Percentiles rank a stretch among this genome's conserved stretches.
Evolutionary conservation across 768 basidiomycete genomes (phyloP).

Genomic region (Rhizopogon sp.): DNA sequence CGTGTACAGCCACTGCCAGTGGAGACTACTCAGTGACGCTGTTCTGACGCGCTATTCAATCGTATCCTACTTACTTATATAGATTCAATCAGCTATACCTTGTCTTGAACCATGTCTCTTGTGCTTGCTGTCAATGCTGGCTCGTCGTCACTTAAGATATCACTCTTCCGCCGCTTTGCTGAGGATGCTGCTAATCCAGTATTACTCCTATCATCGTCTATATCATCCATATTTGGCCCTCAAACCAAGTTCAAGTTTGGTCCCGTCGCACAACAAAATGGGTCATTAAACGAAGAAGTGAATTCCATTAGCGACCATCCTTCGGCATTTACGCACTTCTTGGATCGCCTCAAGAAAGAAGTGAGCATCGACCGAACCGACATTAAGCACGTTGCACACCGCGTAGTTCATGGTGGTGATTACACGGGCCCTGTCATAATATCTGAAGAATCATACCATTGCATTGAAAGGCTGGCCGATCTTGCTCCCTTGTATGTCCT

Average conservation of each 20-base stretch:
- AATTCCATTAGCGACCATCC: conserved; percentile 50
- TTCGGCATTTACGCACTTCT: conserved; percentile 58
- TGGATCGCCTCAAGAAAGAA: conserved; percentile 40
- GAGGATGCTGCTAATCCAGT: conserved; percentile 29
- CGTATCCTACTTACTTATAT: too few species aligned
- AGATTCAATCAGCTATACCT: not conserved
- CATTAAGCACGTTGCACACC: conserved; percentile 61
- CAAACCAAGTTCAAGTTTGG: conserved; percentile 48
- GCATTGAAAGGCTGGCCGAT: conserved; percentile 70
- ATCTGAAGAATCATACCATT: conserved; percentile 60
- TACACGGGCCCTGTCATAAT: conserved; percentile 69
- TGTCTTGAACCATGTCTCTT: conserved; percentile 23
- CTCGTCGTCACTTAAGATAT: conserved; percentile 83
- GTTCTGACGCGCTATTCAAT: not conserved
- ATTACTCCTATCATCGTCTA: conserved; percentile 45
- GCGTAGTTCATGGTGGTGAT: conserved; percentile 86
- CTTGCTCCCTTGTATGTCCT: conserved; percentile 71
- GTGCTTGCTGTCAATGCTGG: conserved; percentile 77
- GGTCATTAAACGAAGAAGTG: conserved; percentile 15
- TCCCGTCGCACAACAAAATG: conserved; percentile 5
- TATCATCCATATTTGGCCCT: conserved; percentile 54
- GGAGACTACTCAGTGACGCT: too few species aligned
- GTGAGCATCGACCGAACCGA: conserved; percentile 35
- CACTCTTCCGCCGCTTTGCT: conserved; percentile 45
- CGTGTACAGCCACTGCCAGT: not conserved